Evolutionary conservation across 2,329 filamentous ascomycete species (phyloP), one percentile per base, ranked within the genome.

Genomic region (Fusarium bactridioides): DNA sequence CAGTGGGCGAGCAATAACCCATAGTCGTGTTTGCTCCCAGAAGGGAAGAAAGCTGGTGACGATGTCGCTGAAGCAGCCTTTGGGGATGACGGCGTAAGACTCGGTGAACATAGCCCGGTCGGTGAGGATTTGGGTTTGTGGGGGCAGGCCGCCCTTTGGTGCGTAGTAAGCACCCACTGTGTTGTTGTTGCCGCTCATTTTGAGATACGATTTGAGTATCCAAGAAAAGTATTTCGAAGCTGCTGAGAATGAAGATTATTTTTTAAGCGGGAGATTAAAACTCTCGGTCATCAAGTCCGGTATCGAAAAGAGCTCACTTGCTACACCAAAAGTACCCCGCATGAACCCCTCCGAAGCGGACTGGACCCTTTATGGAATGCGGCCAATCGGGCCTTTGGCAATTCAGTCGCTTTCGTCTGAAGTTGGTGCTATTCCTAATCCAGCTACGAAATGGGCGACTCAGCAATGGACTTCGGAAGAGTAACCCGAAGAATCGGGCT

Each of bases 81-180:
- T 70, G 23, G 68, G 68, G 10, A 70, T 70, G 47, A 70, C 62
- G 31, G 68, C 68, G 21, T 70, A 70, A 35, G 68, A 67, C 63
- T 70, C 68, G 15, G 68, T 70, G 54, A 70, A 70, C 68, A 70
- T 70, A 7, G 68, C 68, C 12, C 68, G 47, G 45, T 70, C 68
- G 25, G 68, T 70, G 27, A 70, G 67, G 25, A 70, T 16, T 27
- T 70, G 68, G 3, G 68, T 70, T 21, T 70, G 68, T 4, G 68
- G 68, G 18, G 68, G 68, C 25, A 70, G 16, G 25, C 68, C 68
- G 31, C 68, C 68, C 29, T 55, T 70, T 4, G 68, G 68, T 61
- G 68, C 68, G n/a, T 67, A 70, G 11, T 70, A 70, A 5, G 67
- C 68, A 44, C 68, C 62, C 18, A 67, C 13, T 25, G 31, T 38